Conservation (phyloP, 2,329 filamentous ascomycete species). For the Penicillium occitanis region DNA sequence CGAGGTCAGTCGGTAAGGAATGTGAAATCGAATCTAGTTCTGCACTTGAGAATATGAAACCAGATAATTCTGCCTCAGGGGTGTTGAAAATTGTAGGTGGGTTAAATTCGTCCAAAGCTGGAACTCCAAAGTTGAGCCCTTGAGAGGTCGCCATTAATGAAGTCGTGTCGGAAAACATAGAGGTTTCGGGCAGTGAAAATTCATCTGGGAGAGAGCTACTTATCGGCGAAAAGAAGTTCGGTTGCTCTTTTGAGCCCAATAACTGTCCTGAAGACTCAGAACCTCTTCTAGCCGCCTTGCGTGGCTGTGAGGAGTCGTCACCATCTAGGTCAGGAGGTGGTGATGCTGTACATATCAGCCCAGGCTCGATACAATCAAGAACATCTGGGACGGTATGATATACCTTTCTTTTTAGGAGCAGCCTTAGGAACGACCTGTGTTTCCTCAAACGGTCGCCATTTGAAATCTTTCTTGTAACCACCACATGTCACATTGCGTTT, state of each 20-base stretch:
- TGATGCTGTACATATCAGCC: constrained; percentile 13
- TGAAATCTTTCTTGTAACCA: constrained; percentile 73
- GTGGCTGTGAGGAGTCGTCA: constrained; percentile 7
- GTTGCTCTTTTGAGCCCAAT: not conserved
- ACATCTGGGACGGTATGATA: constrained; percentile 29
- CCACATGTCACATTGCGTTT: constrained; percentile 65
- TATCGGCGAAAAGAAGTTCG: constrained; percentile 6
- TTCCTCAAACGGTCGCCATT: constrained; percentile 71
- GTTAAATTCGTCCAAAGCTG: constrained; percentile 12
- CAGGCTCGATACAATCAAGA: not conserved
- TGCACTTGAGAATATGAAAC: constrained; percentile 19
- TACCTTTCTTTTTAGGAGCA: constrained; percentile 48
- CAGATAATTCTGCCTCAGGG: constrained; percentile 5
- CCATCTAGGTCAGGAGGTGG: constrained; percentile 12
- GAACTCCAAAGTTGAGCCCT: constrained; percentile 9
- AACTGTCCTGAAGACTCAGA: constrained; percentile 7
- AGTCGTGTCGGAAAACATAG: constrained; percentile 8
- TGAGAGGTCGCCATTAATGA: constrained; percentile 2
- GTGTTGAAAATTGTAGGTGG: constrained; percentile 7
- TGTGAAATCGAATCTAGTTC: constrained; percentile 18
- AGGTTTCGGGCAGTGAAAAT: not conserved
- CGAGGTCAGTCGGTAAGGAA: constrained; percentile 13
- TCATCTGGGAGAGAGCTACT: constrained; percentile 18
- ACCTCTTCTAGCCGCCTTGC: constrained; percentile 18
- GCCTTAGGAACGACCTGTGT: constrained; percentile 49